A percentile compares a stretch with the other conserved stretches of the same genome.
Conservation (phyloP, 208 protist genomes). For the Giardia duodenalis region DNA sequence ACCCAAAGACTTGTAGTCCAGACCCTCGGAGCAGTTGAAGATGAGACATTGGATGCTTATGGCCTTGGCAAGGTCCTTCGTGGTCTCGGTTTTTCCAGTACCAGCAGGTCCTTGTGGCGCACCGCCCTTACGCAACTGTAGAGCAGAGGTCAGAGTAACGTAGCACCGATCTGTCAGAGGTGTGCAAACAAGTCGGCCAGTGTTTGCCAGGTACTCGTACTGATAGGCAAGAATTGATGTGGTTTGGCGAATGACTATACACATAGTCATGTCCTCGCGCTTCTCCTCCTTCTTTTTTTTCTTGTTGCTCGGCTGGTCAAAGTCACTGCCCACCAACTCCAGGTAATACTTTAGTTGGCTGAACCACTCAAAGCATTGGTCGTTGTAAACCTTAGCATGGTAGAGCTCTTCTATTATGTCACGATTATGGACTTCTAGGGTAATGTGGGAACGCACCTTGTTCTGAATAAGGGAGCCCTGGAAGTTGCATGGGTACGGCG, state of each 20-base stretch:
- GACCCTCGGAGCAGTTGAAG: constrained; percentile 90
- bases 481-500: neutral
- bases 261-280: neutral
- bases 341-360: constrained; percentile 81
- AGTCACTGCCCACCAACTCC: constrained; percentile 51
- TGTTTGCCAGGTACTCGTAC: constrained; percentile 90
- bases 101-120: constrained; percentile 84
- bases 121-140: constrained; percentile 75
- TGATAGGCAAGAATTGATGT: constrained; percentile 70
- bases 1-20: constrained; percentile 81
- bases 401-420: constrained; percentile 82
- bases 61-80: constrained; percentile 86
- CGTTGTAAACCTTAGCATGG: constrained; percentile 29
- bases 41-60: constrained; percentile 87
- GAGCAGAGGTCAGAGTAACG: constrained; percentile 83
- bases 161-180: constrained; percentile 85
- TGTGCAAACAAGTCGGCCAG: constrained; percentile 85
- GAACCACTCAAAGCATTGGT: constrained; percentile 79
- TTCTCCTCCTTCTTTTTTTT: constrained; percentile 32
- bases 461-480: neutral
- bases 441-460: constrained; percentile 54
- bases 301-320: constrained; percentile 31
- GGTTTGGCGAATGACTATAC: constrained; percentile 68
- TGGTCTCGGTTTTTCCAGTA: constrained; percentile 95
- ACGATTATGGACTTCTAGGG: constrained; percentile 89